These are phyloP conservation scores for Ogataea trehaloabstinens DNA, from an alignment of 805 yeast genomes.

Conservation along the genomic window DNA sequence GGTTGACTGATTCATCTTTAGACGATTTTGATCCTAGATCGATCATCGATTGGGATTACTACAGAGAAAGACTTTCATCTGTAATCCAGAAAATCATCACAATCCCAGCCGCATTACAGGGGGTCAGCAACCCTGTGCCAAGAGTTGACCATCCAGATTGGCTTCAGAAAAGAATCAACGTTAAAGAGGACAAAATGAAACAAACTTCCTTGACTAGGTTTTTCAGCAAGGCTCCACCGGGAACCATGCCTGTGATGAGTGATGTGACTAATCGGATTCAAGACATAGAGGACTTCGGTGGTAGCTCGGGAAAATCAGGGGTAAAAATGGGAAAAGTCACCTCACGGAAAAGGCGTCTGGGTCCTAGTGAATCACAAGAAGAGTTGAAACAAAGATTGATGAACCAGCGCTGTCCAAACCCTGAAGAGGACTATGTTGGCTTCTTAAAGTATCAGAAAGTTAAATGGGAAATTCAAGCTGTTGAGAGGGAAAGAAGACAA, in stretches of 20 bases:
- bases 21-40: constrained; percentile 83
- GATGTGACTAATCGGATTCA: constrained; percentile 39
- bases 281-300: constrained; percentile 77
- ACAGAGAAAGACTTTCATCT: constrained; percentile 85
- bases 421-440: constrained; percentile 61
- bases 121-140: constrained; percentile 87
- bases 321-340: constrained; percentile 46
- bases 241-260: constrained; percentile 34
- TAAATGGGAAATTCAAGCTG: constrained; percentile 83
- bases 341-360: constrained; percentile 43
- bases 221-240: constrained; percentile 45
- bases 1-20: constrained; percentile 79
- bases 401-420: constrained; percentile 60
- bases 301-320: constrained; percentile 26
- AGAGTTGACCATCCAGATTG: constrained; percentile 93
- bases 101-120: constrained; percentile 95
- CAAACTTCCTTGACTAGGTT: constrained; percentile 65
- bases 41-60: constrained; percentile 92
- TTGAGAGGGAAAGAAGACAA: constrained; percentile 66
- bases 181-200: constrained; percentile 62
- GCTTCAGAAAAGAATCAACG: constrained; percentile 65
- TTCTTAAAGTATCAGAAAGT: constrained; percentile 75
- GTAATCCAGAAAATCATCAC: constrained; percentile 93
- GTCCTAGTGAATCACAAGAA: constrained; percentile 38
- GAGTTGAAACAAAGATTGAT: constrained; percentile 44